A percentile compares a stretch with the other conserved stretches of the same genome.
Conservation (phyloP, 495 filamentous ascomycete species). For the Lophiotrema nucula region DNA sequence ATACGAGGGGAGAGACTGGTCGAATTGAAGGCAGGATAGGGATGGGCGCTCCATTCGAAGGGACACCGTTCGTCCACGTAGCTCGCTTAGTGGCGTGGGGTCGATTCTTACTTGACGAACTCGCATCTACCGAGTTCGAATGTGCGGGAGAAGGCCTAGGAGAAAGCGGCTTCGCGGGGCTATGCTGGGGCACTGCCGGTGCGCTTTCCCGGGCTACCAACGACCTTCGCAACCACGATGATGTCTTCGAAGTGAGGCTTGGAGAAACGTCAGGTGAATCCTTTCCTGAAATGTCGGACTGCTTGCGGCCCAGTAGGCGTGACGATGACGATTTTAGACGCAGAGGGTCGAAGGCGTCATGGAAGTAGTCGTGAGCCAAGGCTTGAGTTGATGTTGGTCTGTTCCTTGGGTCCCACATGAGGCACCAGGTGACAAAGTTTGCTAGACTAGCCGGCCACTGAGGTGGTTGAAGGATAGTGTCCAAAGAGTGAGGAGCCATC, state of each 20-base stretch:
- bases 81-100: conserved; percentile 69
- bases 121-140: conserved; percentile 48
- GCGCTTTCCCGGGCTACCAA: conserved; percentile 70
- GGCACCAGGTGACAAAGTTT: conserved; percentile 95
- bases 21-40: conserved; percentile 95
- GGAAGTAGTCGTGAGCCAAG: conserved; percentile 89
- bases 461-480: conserved; percentile 82
- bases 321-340: conserved; percentile 88
- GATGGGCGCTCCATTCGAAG: conserved; percentile 86
- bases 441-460: conserved; percentile 88
- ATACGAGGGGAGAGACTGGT: conserved; percentile 82
- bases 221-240: conserved; percentile 93
- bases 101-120: conserved; percentile 53
- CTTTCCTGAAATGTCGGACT: conserved; percentile 73
- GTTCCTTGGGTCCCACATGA: conserved; percentile 98
- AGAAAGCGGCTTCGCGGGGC: conserved; percentile 35
- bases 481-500: conserved; percentile 98
- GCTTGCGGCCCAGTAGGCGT: conserved; percentile 79
- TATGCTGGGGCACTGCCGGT: conserved; percentile 52
- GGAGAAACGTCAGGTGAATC: conserved; percentile 64
- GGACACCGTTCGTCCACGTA: conserved; percentile 76
- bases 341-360: conserved; percentile 90
- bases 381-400: conserved; percentile 94
- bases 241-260: conserved; percentile 70
- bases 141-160: conserved; percentile 61